Conservation (phyloP, 495 filamentous ascomycete genomes). For the Penicillium lividum region DNA sequence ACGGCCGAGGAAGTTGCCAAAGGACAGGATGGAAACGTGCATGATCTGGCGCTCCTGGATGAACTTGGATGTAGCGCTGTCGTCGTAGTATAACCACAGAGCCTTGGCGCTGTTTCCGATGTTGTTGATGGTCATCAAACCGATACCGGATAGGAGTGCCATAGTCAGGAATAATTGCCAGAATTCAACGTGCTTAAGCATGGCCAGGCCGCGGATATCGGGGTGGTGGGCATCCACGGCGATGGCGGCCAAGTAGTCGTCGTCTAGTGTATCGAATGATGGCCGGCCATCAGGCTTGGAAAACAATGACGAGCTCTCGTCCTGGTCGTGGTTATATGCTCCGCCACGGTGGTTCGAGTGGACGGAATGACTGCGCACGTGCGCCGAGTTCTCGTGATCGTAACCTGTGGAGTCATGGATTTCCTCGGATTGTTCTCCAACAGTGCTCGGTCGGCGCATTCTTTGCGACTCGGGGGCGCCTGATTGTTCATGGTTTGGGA, state of each 20-base stretch:
- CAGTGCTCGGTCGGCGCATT: slow-evolving; percentile 58
- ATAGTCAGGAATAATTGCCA: slow-evolving; percentile 87
- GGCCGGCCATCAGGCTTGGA: slow-evolving; percentile 52
- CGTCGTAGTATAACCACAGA: slow-evolving; percentile 82
- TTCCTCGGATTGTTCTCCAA: slow-evolving; percentile 53
- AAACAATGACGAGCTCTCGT: slow-evolving; percentile 86
- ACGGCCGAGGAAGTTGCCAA: slow-evolving; percentile 80
- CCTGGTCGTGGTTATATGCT: slow-evolving; percentile 40
- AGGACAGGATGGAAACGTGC: slow-evolving; percentile 90
- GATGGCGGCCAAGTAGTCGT: slow-evolving; percentile 42
- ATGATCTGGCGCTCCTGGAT: slow-evolving; percentile 82
- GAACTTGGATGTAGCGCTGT: slow-evolving; percentile 68
- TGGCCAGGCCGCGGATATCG: slow-evolving; percentile 86
- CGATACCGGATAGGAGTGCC: slow-evolving; percentile 86
- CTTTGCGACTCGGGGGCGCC: slow-evolving; percentile 53
- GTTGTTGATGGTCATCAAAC: slow-evolving; percentile 99
- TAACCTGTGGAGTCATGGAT: slow-evolving; percentile 50
- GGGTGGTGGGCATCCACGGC: slow-evolving; percentile 60
- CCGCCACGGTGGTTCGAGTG: slow-evolving; percentile 39
- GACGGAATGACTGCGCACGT: slow-evolving; percentile 37
- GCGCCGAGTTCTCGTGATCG: slow-evolving; percentile 30
- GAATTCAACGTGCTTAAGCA: slow-evolving; percentile 78
- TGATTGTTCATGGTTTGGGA: slow-evolving; percentile 46
- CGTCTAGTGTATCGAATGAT: slow-evolving; percentile 37
- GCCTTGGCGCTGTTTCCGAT: slow-evolving; percentile 87